Evolutionary conservation across 106 monocot genomes (phyloP).

Genomic region (Gastrodia elata): DNA sequence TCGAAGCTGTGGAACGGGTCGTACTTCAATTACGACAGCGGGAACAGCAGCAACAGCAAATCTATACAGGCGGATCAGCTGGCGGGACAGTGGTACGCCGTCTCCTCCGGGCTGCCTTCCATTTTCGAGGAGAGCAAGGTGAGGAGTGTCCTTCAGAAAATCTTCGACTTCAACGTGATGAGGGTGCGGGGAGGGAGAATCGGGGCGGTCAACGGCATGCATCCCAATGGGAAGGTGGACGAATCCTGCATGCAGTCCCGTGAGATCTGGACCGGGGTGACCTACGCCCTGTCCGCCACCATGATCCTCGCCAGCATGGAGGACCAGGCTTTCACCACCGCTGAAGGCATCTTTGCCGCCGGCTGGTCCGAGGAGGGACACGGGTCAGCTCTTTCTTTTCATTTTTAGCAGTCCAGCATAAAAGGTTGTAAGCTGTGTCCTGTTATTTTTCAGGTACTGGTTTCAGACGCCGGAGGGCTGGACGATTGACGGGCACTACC

Average conservation of each 20-base stretch:
- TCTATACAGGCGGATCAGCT: slow-evolving; percentile 98
- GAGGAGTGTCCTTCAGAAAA: slow-evolving; percentile 69
- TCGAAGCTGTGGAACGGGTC: slow-evolving; percentile 90
- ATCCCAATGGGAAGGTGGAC: slow-evolving; percentile 80
- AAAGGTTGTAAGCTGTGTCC: neutral
- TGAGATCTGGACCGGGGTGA: slow-evolving; percentile 98
- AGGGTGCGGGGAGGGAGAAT: slow-evolving; percentile 81
- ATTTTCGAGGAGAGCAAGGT: slow-evolving; percentile 77
- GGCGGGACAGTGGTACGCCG: slow-evolving; percentile 95
- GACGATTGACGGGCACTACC: slow-evolving; percentile 90
- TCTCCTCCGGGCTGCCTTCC: slow-evolving; percentile 76
- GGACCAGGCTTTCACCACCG: slow-evolving; percentile 79
- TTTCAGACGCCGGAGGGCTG: slow-evolving; percentile 97
- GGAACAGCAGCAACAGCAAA: slow-evolving; percentile 60
- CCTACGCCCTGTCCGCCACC: slow-evolving; percentile 74
- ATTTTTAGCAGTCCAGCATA: neutral
- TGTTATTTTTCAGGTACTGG: slow-evolving; percentile 64
- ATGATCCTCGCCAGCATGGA: slow-evolving; percentile 94
- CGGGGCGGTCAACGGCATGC: slow-evolving; percentile 98
- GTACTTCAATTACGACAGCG: slow-evolving; percentile 95
- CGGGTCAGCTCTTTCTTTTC: slow-evolving; percentile 46
- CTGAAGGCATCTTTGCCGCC: slow-evolving; percentile 79
- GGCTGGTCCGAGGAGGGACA: slow-evolving; percentile 98
- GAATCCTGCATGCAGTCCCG: slow-evolving; percentile 93
- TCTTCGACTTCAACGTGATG: slow-evolving; percentile 96